Evolutionary conservation across 2,329 filamentous ascomycete species (phyloP), one percentile per base, ranked within the genome.

Genomic region (Botryosphaeria agaves): DNA sequence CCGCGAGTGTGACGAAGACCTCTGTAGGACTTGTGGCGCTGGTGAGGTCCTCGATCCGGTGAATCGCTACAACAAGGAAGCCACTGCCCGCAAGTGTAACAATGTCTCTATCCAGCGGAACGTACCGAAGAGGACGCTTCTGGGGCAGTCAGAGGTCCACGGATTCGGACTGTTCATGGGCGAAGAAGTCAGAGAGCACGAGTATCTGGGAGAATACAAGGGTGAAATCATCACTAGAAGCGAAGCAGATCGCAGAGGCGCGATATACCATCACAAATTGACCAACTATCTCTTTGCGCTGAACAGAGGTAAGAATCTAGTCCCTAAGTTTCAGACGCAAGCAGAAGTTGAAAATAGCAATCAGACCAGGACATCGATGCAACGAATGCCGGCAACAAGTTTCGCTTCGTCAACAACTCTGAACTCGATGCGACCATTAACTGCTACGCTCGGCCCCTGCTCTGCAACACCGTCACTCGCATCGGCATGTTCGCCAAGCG

Each of bases 321-420:
- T 14, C 3, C 9, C 11, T n/a, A 9, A 4, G 25, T 7, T 26
- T 21, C 7, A 7, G 12, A 18, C 15, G 14, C 7, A 17, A 21
- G n/a, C 16, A 29, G 11, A 29, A 23, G 24, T 20, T 29, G 18
- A 31, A 7, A 24, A 31, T 15, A 19, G 15, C 20, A 8, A 3
- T 17, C 32, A 52, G 46, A 53, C 7, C 63, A 68, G 40, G 59
- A 61, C 19, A 55, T 89, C 12, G 82, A 89, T 45, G 75, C 74
- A 5, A 79, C 76, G 14, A 72, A 72, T 25, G 77, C 77, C 38
- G 81, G 81, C 29, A 89, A 87, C 47, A 73, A 85, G 38, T 75
- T 77, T 28, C 72, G 82, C 3, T 89, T 84, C 52, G 82, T 89
- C 49, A 89, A 91, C 49, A 79, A 87, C 42, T 74, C 77, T 1